Percentiles rank a stretch among this genome's conserved stretches.
Evolutionary conservation across 2,329 filamentous ascomycete genomes (phyloP).

Genomic region (Ascochyta pisi): DNA sequence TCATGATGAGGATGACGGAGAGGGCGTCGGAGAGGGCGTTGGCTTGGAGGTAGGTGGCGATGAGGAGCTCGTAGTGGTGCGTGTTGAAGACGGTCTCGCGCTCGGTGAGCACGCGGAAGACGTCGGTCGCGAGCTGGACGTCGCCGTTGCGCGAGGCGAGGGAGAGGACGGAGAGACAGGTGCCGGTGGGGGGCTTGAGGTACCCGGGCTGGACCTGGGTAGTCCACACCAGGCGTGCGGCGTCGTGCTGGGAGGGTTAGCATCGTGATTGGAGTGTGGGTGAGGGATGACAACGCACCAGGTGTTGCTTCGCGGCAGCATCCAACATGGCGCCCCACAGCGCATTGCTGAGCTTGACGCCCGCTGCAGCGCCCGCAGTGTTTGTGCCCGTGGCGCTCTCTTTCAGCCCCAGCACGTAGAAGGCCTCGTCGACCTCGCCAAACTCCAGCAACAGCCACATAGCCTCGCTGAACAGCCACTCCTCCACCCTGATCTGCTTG

Average conservation of each 20-base stretch:
- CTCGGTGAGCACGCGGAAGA: conserved; percentile 69
- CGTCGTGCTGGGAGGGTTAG: conserved; percentile 59
- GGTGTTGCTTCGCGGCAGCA: conserved; percentile 68
- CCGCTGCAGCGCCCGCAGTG: conserved; percentile 30
- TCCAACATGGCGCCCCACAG: conserved; percentile 80
- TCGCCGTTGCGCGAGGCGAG: conserved; percentile 75
- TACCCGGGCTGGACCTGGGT: conserved; percentile 65
- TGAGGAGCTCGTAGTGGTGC: conserved; percentile 80
- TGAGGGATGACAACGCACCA: conserved; percentile 50
- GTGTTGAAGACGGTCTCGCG: conserved; percentile 64
- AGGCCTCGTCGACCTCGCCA: conserved; percentile 78
- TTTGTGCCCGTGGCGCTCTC: conserved; percentile 28
- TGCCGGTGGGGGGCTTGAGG: conserved; percentile 68
- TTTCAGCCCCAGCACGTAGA: conserved; percentile 66
- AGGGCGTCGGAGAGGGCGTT: conserved; percentile 72
- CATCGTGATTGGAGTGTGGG: not conserved
- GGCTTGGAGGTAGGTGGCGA: conserved; percentile 70
- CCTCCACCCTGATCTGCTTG: conserved; percentile 62
- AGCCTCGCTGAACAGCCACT: conserved; percentile 82
- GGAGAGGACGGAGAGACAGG: conserved; percentile 72
- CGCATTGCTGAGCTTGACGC: conserved; percentile 53
- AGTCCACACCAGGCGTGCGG: conserved; percentile 75
- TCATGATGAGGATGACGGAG: conserved; percentile 76
- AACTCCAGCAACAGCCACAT: conserved; percentile 74
- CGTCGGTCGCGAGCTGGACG: conserved; percentile 70